phyloP scores from a whole-genome alignment of 2,329 filamentous ascomycete species.

The Cladophialophora bantiana region DNA sequence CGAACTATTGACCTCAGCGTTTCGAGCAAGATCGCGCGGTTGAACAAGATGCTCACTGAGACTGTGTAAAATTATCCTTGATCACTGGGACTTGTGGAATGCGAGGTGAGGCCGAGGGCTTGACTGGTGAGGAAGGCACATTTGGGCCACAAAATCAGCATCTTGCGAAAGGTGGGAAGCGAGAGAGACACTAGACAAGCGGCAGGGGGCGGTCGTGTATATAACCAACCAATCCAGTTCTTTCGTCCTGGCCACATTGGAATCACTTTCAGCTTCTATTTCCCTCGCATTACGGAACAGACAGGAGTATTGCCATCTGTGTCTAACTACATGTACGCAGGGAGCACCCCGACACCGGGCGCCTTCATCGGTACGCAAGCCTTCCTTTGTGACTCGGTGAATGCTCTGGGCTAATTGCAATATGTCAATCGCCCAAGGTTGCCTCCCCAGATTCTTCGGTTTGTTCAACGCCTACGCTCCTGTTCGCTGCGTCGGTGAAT shows the following conservation, averaged over 20 bases:
- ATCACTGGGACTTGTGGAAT: background rate
- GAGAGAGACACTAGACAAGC: background rate
- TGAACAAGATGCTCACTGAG: conserved; percentile 99
- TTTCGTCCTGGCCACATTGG: background rate
- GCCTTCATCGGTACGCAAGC: no score
- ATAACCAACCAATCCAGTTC: conserved; percentile 8
- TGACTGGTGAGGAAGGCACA: conserved; percentile 5
- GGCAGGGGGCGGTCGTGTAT: conserved; percentile 1
- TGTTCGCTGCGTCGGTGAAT: no score
- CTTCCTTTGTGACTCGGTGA: no score
- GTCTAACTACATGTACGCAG: no score
- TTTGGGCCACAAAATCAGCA: background rate
- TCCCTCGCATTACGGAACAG: no score
- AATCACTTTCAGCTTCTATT: background rate
- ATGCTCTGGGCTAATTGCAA: no score
- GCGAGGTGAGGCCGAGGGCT: background rate
- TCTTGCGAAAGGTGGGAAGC: background rate
- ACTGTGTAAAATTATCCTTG: conserved; percentile 72
- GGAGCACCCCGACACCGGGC: no score
- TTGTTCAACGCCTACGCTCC: no score
- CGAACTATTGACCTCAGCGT: conserved; percentile 98
- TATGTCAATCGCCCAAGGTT: no score
- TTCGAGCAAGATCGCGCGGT: conserved; percentile 90
- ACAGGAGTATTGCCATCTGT: no score
- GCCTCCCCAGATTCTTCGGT: no score